Evolutionary conservation across 139 green algal genomes (phyloP), one percentile per base, ranked within the genome.

Genomic region (Coccomyxa sp.): DNA sequence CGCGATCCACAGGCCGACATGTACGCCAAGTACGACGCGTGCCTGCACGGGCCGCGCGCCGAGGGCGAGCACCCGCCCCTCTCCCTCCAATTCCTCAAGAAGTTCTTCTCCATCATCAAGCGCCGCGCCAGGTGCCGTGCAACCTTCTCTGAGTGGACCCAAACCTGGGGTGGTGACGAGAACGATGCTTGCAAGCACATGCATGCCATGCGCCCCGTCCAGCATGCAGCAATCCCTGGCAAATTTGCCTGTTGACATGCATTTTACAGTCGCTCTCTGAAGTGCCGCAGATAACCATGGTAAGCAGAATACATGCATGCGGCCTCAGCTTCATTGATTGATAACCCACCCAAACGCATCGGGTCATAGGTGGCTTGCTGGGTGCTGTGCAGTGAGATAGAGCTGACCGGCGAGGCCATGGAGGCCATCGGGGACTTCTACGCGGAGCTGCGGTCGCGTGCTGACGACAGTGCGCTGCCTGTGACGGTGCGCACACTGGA

Each of bases 381-480:
- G 1, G 28, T 77, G 71, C 38, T 77, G 27, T 77, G 77, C 88
- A 77, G 85, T 17, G 80, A 88, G n/a, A 84, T 92, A 17, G 82
- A 88, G 71, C 74, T 95, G 32, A 89, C 82, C 4, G 58, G 78
- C 14, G 93, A 92, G 82, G 94, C 94, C 31, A 85, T 85, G 32
- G 91, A 98, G 82, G 86, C 83, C 25, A 98, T 98, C 77, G 85
- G 90, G 25, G 88, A 95, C 76, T 97, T 94, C 81, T 98, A 98
- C 83, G 84, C 86, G 11, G 90, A 97, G 77, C 90, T 98, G 87
- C 91, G 95, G 58, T 85, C 23, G 13, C 67, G 83, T 80, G 79
- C 67, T 45, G 81, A 92, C 31, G 85, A 84, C 31, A 82, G 86
- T 76, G 84, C 87, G 27, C 82, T 93, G 79, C 90, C 90, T 13